Evolutionary conservation across 2,329 filamentous ascomycete species (phyloP), one percentile per base, ranked within the genome.

Genomic region (Ramularia endophylla): DNA sequence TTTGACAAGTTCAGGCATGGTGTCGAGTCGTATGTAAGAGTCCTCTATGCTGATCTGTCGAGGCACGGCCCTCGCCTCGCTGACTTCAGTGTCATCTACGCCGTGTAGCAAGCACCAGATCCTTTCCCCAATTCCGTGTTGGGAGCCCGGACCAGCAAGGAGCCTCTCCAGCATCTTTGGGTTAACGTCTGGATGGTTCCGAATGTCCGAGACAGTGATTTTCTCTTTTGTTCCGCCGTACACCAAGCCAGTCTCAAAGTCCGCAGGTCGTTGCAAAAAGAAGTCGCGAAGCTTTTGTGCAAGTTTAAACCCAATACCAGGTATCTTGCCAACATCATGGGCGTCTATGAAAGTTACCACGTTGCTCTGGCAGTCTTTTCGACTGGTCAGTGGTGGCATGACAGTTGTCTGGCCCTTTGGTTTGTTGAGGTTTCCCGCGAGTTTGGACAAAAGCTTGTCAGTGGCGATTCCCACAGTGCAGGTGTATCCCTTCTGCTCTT

Each of bases 21-120:
- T 80, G 51, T 83, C 77, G 1, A 95, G 69, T 0, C 80, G 78
- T 17, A 78, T 74, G 61, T 94, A 97, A 12, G 87, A 92, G 64
- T 97, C 89, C 60, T 97, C 90, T 49, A 97, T 92, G 62, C 87
- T 92, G 59, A 97, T 94, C 63, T 95, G 89, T 1, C 79, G 80
- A 0, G 90, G 90, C 1, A 94, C 65, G 32, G 80, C 76, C 52
- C 77, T 78, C 2, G 80, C 83, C 48, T 80, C 73, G 36, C 80
- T 79, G 13, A 97, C 87, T 44, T 86, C 80, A 1, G 75, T 72
- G 38, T 80, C 67, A 60, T 97, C 90, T 19, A 87, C 72, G 5
- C 89, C 90, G 60, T 95, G 83, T 2, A 97, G 67, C 5, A 95
- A 69, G 13, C 69, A 72, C 87, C 87, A 97, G 3, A 88, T 68